phyloP scores from a whole-genome alignment of 2,329 filamentous ascomycete genomes.

The Nakataea oryzae region DNA sequence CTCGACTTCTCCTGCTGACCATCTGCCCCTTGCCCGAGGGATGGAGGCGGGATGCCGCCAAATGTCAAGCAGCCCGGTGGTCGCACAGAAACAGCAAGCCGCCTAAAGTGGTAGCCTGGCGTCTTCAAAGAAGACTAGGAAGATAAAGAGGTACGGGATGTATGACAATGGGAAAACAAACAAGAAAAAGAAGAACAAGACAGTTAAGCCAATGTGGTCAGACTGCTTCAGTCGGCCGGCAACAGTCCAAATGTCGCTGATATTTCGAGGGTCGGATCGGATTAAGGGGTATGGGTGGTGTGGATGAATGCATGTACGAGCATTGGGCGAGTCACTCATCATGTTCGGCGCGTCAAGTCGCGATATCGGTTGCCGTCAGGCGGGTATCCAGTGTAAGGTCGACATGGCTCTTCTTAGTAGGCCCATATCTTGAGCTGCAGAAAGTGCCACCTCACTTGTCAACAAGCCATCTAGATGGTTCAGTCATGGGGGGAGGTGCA shows the following conservation, averaged over 20 bases:
- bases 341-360: background rate
- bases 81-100: background rate
- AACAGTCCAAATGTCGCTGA: background rate
- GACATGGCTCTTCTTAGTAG: conserved; percentile 41
- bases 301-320: background rate
- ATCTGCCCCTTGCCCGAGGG: too few relatives aligned
- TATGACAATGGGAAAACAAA: background rate
- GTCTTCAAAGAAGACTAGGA: background rate
- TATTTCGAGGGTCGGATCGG: background rate
- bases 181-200: background rate
- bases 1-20: too few relatives aligned
- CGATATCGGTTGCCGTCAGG: background rate
- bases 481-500: too few relatives aligned
- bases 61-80: background rate
- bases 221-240: background rate
- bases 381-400: conserved; percentile 16
- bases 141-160: background rate
- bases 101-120: background rate
- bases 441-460: background rate
- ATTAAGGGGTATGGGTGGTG: background rate
- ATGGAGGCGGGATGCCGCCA: background rate
- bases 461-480: background rate
- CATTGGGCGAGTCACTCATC: background rate
- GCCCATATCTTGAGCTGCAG: conserved; percentile 78
- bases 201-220: background rate